Evolutionary conservation across 2,329 filamentous ascomycete genomes (phyloP).

Genomic region (Xylaria digitata): DNA sequence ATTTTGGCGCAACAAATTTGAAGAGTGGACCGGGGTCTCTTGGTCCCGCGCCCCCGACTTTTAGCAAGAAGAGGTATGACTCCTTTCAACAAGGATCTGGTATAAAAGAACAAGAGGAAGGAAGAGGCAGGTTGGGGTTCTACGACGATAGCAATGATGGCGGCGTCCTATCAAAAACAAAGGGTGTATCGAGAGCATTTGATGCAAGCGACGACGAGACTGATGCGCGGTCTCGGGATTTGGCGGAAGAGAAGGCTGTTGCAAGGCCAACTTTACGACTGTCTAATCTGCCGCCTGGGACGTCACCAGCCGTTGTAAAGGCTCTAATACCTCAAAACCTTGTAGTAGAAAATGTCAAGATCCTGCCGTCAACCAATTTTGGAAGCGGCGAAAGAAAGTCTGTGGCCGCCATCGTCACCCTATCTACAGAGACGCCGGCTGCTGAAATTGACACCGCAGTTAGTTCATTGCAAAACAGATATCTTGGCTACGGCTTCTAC

Average conservation of each 20-base stretch:
- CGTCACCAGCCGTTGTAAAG: constrained; percentile 69
- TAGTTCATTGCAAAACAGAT: constrained; percentile 81
- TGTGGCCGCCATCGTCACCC: constrained; percentile 80
- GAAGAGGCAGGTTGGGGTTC: constrained; percentile 53
- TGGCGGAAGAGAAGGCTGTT: constrained; percentile 68
- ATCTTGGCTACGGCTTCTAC: constrained; percentile 86
- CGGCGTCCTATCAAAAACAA: constrained; percentile 54
- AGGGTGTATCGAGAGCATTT: constrained; percentile 77
- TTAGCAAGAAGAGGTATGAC: constrained; percentile 65
- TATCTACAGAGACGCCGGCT: constrained; percentile 82
- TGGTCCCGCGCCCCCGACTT: constrained; percentile 62
- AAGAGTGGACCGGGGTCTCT: constrained; percentile 73
- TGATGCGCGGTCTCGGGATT: constrained; percentile 57
- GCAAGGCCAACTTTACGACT: constrained; percentile 72
- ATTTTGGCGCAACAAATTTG: constrained; percentile 69
- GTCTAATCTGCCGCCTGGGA: constrained; percentile 69
- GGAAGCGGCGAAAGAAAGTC: constrained; percentile 74
- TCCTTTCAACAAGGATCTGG: constrained; percentile 55
- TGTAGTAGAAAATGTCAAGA: constrained; percentile 77
- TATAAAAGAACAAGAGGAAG: constrained; percentile 49
- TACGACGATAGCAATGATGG: constrained; percentile 53
- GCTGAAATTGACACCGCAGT: constrained; percentile 86
- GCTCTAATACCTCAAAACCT: constrained; percentile 69
- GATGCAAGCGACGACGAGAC: constrained; percentile 73
- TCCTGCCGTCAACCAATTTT: constrained; percentile 67